Conservation (phyloP, 306 rosid species). For the Lathyrus aphaca region DNA sequence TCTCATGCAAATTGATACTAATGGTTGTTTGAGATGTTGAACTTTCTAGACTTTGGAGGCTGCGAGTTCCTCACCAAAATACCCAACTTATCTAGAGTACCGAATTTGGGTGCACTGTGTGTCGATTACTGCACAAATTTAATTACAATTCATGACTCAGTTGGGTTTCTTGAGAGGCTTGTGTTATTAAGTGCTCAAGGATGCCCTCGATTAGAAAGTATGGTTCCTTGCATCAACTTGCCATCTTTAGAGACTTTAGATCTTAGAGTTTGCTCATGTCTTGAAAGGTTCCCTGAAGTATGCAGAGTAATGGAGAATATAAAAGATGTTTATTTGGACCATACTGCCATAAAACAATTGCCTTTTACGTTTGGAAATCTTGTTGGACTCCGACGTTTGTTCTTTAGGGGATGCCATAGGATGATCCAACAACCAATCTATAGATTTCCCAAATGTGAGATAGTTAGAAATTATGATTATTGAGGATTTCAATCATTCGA, state of each 20-base stretch:
- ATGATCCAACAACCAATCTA: slow-evolving; percentile 5
- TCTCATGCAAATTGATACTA: slow-evolving; percentile 2
- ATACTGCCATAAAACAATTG: not conserved
- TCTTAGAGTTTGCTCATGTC: not conserved
- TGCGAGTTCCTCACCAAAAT: slow-evolving; percentile 7
- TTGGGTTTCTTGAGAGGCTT: slow-evolving; percentile 29
- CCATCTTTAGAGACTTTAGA: slow-evolving; percentile 33
- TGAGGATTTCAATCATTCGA: not conserved
- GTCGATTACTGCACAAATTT: slow-evolving; percentile 17
- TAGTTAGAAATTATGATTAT: not conserved
- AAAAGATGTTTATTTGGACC: slow-evolving; percentile 15
- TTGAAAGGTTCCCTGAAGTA: slow-evolving; percentile 16
- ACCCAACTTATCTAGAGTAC: slow-evolving; percentile 9
- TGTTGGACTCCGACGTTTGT: slow-evolving; percentile 13
- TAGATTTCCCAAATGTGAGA: not conserved
- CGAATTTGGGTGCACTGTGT: slow-evolving; percentile 1
- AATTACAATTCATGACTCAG: not conserved
- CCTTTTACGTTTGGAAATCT: slow-evolving; percentile 26
- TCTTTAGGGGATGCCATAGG: slow-evolving; percentile 2
- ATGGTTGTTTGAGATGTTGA: not conserved
- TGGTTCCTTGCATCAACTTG: slow-evolving; percentile 8
- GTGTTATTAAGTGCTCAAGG: slow-evolving; percentile 19
- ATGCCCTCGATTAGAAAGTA: not conserved
- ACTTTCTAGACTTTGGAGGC: not conserved
- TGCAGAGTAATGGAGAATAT: slow-evolving; percentile 28